A percentile compares a stretch with the other conserved stretches of the same genome.
phyloP scores from a whole-genome alignment of 805 yeast genomes.

The Candida glaebosa region DNA sequence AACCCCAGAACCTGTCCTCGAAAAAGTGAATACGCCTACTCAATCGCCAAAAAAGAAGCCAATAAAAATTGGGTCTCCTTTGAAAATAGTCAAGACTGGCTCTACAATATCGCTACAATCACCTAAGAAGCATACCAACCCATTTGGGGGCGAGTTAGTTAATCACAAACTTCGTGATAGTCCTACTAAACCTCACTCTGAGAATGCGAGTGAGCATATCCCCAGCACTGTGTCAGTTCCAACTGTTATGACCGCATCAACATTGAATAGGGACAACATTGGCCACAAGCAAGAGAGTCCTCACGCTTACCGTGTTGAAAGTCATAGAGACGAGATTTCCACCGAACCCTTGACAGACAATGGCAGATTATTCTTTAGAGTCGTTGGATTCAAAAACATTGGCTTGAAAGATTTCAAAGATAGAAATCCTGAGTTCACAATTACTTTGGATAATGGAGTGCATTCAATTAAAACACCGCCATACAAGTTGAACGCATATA shows the following conservation, averaged over 20 bases:
- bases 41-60: slow-evolving; percentile 17
- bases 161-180: slow-evolving; percentile 22
- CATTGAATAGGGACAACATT: slow-evolving; percentile 1
- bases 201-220: slow-evolving; percentile 8
- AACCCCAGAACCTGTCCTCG: slow-evolving; percentile 5
- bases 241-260: slow-evolving; percentile 14
- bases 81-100: slow-evolving; percentile 28
- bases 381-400: slow-evolving; percentile 45
- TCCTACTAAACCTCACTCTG: slow-evolving; percentile 5
- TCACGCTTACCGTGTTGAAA: slow-evolving; percentile 4
- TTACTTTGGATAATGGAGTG: slow-evolving; percentile 74
- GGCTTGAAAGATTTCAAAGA: slow-evolving; percentile 45
- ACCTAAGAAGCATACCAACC: slow-evolving; percentile 4
- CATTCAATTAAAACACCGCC: slow-evolving; percentile 71
- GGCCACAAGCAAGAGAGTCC: neutral
- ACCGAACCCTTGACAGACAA: slow-evolving; percentile 27
- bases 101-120: slow-evolving; percentile 18
- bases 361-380: slow-evolving; percentile 54
- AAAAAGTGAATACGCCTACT: slow-evolving; percentile 4
- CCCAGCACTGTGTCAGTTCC: slow-evolving; percentile 33
- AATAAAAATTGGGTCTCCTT: slow-evolving; percentile 39
- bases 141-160: slow-evolving; percentile 18
- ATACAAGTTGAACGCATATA: slow-evolving; percentile 31
- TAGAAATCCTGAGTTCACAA: slow-evolving; percentile 43
- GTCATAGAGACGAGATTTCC: slow-evolving; percentile 4